Conservation (phyloP, 1,139 yeast genomes). For the Yamadazyma mexicana region DNA sequence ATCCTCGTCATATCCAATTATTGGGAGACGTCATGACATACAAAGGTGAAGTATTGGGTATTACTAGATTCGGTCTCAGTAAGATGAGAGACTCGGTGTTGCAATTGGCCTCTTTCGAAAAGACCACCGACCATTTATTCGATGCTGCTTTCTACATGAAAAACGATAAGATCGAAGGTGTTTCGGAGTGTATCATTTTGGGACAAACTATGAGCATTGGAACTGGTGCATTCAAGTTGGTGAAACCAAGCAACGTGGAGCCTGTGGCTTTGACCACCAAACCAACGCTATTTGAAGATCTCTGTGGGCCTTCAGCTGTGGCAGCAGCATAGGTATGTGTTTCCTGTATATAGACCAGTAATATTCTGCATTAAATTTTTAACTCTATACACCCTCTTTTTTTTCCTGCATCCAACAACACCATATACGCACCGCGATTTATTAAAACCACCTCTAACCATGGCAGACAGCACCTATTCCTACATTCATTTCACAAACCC, state of each 20-base stretch:
- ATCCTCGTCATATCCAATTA: constrained; percentile 97
- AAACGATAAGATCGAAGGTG: constrained; percentile 94
- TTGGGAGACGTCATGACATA: constrained; percentile 98
- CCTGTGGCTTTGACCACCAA: constrained; percentile 47
- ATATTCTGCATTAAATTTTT: too few species aligned
- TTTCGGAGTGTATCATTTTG: constrained; percentile 92
- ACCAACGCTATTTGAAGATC: constrained; percentile 61
- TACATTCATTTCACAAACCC: constrained; percentile 39
- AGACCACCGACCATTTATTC: constrained; percentile 96
- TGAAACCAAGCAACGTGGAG: constrained; percentile 49
- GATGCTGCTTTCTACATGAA: constrained; percentile 99
- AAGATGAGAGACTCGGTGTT: constrained; percentile 98
- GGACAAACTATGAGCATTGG: constrained; percentile 98
- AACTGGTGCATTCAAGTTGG: constrained; percentile 92
- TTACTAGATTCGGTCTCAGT: constrained; percentile 95
- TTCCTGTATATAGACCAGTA: neutral
- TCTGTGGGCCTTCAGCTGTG: constrained; percentile 4
- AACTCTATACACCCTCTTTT: too few species aligned
- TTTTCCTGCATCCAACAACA: too few species aligned
- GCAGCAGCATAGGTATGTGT: neutral
- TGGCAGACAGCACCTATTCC: constrained; percentile 21
- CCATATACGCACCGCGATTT: neutral
- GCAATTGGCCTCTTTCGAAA: constrained; percentile 96
- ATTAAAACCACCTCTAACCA: constrained; percentile 1
- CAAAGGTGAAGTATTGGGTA: constrained; percentile 97